Base-by-base conservation (phyloP, 1,284 basidiomycete species). In the Phellinidium pouzarii region DNA sequence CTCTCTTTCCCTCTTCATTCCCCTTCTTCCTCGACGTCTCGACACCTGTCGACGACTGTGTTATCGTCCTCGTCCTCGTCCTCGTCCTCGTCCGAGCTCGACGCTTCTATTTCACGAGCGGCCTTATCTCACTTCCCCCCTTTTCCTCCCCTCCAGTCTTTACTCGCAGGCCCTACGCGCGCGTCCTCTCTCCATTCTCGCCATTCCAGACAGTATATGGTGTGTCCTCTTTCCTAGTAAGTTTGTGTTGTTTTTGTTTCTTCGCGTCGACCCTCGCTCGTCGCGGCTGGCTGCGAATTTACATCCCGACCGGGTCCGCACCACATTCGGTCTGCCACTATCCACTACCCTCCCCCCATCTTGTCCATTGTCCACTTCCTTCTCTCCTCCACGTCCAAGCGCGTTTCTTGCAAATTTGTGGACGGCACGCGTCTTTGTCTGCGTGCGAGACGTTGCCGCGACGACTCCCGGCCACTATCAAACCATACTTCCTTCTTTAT, bases 1-100 rank as follows among this genome's bases (percentile, higher is more conserved):
- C 64, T 63, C 62, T 62, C 54, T 53, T 54, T 55, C 62, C 59
- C 59, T 37, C 42, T 23, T 29, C 41, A 17, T 26, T 38, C 40
- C n/a, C 20, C 20, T 19, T 50, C 50, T 29, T 52, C 23, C 14
- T 36, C 50, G 38, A 41, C 38, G 20, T 48, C 29, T 19, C 45
- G 27, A n/a, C n/a, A n/a, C 7, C 46, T 49, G 43, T 25, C 43
- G 43, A 44, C 43, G 43, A 27, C 43, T 23, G 27, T 23, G 43
- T 44, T n/a, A 22, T 22, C 27, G n/a, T 23, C 43, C 43, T 44
- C 43, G 17, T 25, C 43, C 22, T 27, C 22, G 19, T 17, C 43
- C 2, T 25, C 22, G n/a, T 25, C 27, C 43, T 44, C 46, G 14
- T 31, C 36, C 36, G 19, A 36, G 17, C 22, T 27, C 27, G 17